Percentiles rank a stretch among this genome's conserved stretches.
phyloP scores from a whole-genome alignment of 257 asterid genomes.

The Fraxinus anomala region DNA sequence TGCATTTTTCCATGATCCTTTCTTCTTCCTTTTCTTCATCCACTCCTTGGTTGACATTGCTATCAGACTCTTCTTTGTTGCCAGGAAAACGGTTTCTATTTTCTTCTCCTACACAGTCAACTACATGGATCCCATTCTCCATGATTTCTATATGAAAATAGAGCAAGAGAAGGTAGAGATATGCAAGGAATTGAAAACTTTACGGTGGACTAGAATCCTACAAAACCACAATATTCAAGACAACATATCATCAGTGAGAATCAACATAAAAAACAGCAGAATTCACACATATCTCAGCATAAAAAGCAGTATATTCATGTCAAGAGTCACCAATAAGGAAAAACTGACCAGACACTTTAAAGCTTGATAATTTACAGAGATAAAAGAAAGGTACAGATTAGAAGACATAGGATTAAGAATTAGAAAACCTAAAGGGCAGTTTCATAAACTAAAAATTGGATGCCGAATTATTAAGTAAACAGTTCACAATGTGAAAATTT shows the following conservation, averaged over 20 bases:
- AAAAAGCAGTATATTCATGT: not conserved
- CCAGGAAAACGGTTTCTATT: not conserved
- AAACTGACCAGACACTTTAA: not conserved
- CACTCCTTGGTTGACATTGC: not conserved
- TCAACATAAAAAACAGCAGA: not conserved
- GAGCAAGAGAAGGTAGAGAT: not conserved
- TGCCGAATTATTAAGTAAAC: no score
- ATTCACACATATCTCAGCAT: not conserved
- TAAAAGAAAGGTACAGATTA: no score
- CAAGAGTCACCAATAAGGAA: not conserved
- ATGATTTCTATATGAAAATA: not conserved
- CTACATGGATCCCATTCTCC: not conserved
- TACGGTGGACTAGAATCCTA: not conserved
- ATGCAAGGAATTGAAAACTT: not conserved
- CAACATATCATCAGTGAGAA: not conserved
- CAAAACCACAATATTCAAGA: not conserved
- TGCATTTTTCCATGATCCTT: not conserved
- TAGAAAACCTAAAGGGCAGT: no score
- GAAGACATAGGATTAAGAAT: no score
- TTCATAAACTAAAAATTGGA: no score
- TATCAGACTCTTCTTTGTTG: not conserved
- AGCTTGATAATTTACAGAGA: not conserved
- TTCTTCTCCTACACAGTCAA: not conserved
- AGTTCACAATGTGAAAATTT: no score
- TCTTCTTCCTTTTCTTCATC: conserved; percentile 3